Conservation (phyloP, 352 stramenopile species). For the Phytophthora nicotianae region DNA sequence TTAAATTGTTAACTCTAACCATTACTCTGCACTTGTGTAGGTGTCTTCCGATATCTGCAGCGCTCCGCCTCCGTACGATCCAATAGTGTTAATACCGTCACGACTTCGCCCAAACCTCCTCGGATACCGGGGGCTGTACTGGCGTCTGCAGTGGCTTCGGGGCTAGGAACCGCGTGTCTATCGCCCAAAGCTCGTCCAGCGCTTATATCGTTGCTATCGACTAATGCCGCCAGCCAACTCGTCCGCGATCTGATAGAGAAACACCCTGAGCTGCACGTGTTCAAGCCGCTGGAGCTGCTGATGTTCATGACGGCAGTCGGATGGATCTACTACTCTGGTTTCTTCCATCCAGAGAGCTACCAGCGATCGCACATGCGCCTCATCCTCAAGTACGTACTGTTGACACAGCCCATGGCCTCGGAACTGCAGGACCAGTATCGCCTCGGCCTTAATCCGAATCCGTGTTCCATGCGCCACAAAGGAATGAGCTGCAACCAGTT, state of each 20-base stretch:
- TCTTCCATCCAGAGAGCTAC: constrained; percentile 69
- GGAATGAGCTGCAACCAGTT: constrained; percentile 49
- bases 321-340: constrained; percentile 67
- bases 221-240: constrained; percentile 47
- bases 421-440: constrained; percentile 48
- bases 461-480: constrained; percentile 53
- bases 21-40: constrained; percentile 15
- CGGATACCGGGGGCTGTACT: constrained; percentile 5
- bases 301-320: constrained; percentile 55
- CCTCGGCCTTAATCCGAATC: constrained; percentile 50
- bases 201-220: constrained; percentile 58
- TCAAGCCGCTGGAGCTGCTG: constrained; percentile 51
- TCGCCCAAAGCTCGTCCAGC: constrained; percentile 44
- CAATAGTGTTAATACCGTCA: constrained; percentile 4
- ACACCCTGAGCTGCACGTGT: constrained; percentile 36
- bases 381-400: constrained; percentile 67
- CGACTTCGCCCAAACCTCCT: neutral
- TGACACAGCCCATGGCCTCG: constrained; percentile 37
- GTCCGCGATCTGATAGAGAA: constrained; percentile 34
- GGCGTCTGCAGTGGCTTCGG: constrained; percentile 41
- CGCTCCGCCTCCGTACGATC: constrained; percentile 18
- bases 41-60: constrained; percentile 52
- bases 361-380: constrained; percentile 56
- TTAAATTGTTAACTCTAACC: neutral
- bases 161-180: constrained; percentile 40